Conservation (phyloP, 306 rosid genomes). For the Hippophae tibetana region DNA sequence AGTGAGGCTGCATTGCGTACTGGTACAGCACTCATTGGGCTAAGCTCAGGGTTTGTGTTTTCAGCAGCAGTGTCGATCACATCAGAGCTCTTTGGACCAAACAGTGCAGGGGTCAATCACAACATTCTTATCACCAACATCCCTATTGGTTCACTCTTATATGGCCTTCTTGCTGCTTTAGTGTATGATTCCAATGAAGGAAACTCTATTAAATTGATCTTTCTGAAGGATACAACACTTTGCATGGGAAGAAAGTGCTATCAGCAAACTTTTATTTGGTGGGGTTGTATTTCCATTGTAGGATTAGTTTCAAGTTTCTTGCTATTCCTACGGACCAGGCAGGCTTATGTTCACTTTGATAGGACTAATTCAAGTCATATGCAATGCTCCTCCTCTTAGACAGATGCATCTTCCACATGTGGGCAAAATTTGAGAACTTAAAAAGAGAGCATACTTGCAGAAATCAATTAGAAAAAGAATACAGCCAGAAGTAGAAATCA, state of each 20-base stretch:
- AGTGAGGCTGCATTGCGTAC: constrained; percentile 29
- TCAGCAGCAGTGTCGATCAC: constrained; percentile 91
- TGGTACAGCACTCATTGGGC: constrained; percentile 71
- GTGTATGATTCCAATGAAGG: constrained; percentile 49
- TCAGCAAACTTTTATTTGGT: constrained; percentile 59
- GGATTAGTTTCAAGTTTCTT: constrained; percentile 55
- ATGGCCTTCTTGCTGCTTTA: constrained; percentile 66
- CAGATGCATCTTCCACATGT: too few species aligned
- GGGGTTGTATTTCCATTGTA: constrained; percentile 52
- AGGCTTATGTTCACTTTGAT: constrained; percentile 44
- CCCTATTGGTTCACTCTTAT: constrained; percentile 74
- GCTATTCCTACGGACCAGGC: constrained; percentile 53
- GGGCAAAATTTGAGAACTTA: too few species aligned
- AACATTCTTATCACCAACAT: constrained; percentile 84
- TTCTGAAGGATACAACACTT: constrained; percentile 34
- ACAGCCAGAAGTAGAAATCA: too few species aligned
- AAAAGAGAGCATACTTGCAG: too few species aligned
- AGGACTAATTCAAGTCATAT: constrained; percentile 15
- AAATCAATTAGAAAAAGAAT: too few species aligned
- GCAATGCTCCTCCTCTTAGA: not conserved
- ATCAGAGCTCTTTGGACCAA: constrained; percentile 84
- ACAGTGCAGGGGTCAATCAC: constrained; percentile 67
- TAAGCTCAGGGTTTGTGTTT: constrained; percentile 89
- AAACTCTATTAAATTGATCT: not conserved
- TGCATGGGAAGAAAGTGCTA: constrained; percentile 72